phyloP scores from a whole-genome alignment of 768 basidiomycete genomes.

The Cyclocybe aegerita region DNA sequence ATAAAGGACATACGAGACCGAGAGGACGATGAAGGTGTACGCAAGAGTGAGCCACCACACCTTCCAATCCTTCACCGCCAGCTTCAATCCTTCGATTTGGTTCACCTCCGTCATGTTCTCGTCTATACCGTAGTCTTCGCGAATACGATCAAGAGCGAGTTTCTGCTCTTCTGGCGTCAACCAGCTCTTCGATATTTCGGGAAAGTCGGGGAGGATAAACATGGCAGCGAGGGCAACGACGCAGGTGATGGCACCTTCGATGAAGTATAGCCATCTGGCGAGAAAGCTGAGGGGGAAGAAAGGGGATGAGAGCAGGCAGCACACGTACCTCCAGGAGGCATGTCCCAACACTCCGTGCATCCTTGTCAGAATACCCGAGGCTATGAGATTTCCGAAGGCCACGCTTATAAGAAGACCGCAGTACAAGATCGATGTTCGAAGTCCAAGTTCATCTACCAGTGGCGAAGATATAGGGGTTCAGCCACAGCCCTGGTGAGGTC shows the following conservation, averaged over 20 bases:
- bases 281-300: neutral
- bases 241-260: conserved; percentile 63
- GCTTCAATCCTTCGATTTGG: conserved; percentile 43
- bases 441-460: conserved; percentile 54
- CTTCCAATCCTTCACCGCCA: conserved; percentile 72
- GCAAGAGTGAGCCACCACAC: conserved; percentile 76
- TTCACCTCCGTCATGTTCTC: conserved; percentile 28
- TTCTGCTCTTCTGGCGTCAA: conserved; percentile 54
- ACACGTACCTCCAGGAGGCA: conserved; percentile 65
- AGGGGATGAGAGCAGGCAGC: neutral
- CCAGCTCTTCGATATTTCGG: conserved; percentile 50
- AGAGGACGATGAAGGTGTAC: conserved; percentile 53
- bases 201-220: conserved; percentile 76
- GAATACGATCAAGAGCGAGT: conserved; percentile 59
- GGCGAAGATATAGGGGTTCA: too few relatives aligned
- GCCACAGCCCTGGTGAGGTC: neutral
- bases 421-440: conserved; percentile 63
- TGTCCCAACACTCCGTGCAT: conserved; percentile 72
- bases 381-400: conserved; percentile 79
- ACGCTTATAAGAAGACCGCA: conserved; percentile 79
- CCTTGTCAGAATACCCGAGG: conserved; percentile 67
- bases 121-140: conserved; percentile 41
- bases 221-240: conserved; percentile 46
- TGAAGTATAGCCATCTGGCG: conserved; percentile 67
- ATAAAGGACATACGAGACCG: conserved; percentile 70